A percentile compares a stretch with the other conserved stretches of the same genome.
Evolutionary conservation across 148 eudicot genomes (phyloP).

Genomic region (Camellia japonica): DNA sequence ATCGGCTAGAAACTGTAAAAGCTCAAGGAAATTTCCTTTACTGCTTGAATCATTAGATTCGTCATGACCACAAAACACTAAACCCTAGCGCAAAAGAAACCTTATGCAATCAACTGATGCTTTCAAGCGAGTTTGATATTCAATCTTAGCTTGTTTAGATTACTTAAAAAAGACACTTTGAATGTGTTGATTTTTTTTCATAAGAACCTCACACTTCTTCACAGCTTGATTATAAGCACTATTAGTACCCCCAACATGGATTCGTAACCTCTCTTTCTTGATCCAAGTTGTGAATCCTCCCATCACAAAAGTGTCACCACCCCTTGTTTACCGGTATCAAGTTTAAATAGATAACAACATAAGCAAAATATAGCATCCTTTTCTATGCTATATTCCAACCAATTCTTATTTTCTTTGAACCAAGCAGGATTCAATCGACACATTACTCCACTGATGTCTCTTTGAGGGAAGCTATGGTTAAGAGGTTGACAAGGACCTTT

Average conservation of each 20-base stretch:
- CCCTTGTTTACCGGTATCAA: not conserved
- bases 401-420: not conserved
- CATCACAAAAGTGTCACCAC: not conserved
- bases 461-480: constrained; percentile 13
- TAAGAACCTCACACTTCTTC: not conserved
- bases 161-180: not conserved
- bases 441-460: not conserved
- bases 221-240: not conserved
- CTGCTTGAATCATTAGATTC: too few species aligned
- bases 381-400: not conserved
- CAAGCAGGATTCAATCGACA: not conserved
- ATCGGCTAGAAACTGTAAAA: not conserved
- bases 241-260: not conserved
- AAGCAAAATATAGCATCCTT: too few species aligned
- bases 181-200: not conserved
- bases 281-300: not conserved
- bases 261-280: not conserved
- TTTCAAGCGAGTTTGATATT: too few species aligned
- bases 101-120: too few species aligned
- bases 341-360: not conserved
- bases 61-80: too few species aligned
- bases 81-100: too few species aligned
- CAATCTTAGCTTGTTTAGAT: not conserved
- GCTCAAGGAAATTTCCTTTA: not conserved
- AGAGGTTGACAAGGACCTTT: constrained; percentile 7